Percentiles rank a stretch among this genome's conserved stretches.
Conservation (phyloP, 176 grass and related monocot genomes). For the Luzula sylvatica region DNA sequence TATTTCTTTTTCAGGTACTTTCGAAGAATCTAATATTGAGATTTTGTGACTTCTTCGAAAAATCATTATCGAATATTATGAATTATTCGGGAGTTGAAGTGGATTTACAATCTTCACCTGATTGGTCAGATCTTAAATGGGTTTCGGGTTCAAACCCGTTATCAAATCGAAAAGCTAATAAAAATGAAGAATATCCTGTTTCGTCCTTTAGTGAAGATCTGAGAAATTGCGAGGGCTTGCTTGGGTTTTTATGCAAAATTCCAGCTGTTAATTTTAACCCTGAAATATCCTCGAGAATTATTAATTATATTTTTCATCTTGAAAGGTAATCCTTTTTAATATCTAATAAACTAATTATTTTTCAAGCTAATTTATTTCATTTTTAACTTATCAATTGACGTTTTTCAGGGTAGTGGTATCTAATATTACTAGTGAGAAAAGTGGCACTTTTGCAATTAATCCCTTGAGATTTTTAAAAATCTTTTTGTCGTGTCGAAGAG, state of each 20-base stretch:
- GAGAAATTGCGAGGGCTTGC: conserved; percentile 54
- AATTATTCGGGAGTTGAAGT: conserved; percentile 27
- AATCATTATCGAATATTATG: conserved; percentile 28
- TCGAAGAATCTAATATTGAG: conserved; percentile 58
- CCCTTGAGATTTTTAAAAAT: conserved; percentile 38
- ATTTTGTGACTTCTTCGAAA: conserved; percentile 52
- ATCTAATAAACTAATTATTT: neutral
- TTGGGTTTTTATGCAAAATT: conserved; percentile 49
- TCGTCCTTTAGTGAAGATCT: conserved; percentile 31
- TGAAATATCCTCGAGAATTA: conserved; percentile 36
- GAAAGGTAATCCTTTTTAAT: conserved; percentile 58
- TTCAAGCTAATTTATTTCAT: conserved; percentile 7
- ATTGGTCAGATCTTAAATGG: conserved; percentile 45
- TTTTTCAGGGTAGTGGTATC: conserved; percentile 50
- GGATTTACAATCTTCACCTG: conserved; percentile 39
- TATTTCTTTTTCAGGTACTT: conserved; percentile 41
- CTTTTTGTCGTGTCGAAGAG: conserved; percentile 71
- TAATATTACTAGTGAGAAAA: conserved; percentile 26
- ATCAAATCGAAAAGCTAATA: neutral
- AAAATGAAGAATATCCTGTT: conserved; percentile 3
- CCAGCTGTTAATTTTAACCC: conserved; percentile 58
- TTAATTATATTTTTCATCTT: conserved; percentile 75
- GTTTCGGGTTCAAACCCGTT: conserved; percentile 1
- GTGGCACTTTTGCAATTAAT: conserved; percentile 33
- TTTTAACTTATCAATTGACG: neutral